Conservation (phyloP, 768 basidiomycete genomes). For the Pulveroboletus sp. region DNA sequence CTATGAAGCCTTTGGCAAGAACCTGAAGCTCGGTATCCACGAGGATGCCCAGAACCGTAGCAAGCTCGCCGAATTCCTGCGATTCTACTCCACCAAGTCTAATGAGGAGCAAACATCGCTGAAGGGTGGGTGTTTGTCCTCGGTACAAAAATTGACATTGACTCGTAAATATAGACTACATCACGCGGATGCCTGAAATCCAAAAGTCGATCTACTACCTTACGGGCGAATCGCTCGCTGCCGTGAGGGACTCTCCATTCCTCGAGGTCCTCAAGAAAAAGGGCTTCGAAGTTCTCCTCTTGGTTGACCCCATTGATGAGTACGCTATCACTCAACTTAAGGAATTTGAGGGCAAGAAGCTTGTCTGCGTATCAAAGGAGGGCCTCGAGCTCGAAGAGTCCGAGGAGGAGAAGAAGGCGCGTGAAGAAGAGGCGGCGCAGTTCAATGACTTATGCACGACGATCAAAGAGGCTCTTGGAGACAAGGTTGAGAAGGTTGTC, state of each 20-base stretch:
- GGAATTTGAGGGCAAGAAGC: constrained; percentile 98
- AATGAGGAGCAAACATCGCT: constrained; percentile 87
- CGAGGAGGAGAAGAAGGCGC: constrained; percentile 90
- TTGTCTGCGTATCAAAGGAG: constrained; percentile 97
- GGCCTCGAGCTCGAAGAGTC: constrained; percentile 99
- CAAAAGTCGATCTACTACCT: constrained; percentile 99
- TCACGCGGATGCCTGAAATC: constrained; percentile 98
- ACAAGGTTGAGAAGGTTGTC: constrained; percentile 99
- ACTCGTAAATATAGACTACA: constrained; percentile 66
- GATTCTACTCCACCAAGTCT: constrained; percentile 96
- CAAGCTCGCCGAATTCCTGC: constrained; percentile 98
- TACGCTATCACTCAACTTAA: constrained; percentile 98
- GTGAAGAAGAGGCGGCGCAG: constrained; percentile 80
- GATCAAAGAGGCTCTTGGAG: constrained; percentile 97
- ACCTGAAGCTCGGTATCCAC: constrained; percentile 99
- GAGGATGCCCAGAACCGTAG: constrained; percentile 98
- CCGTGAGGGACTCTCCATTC: constrained; percentile 94
- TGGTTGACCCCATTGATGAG: constrained; percentile 98
- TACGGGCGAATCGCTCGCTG: constrained; percentile 93
- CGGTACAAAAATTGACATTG: not conserved
- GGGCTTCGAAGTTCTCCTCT: constrained; percentile 95
- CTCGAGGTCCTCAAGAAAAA: constrained; percentile 99
- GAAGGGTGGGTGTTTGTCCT: constrained; percentile 58
- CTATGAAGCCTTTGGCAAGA: constrained; percentile 98
- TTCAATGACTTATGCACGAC: constrained; percentile 87